Base-by-base conservation (phyloP, 768 basidiomycete genomes). In the Mrakia blollopis region DNA sequence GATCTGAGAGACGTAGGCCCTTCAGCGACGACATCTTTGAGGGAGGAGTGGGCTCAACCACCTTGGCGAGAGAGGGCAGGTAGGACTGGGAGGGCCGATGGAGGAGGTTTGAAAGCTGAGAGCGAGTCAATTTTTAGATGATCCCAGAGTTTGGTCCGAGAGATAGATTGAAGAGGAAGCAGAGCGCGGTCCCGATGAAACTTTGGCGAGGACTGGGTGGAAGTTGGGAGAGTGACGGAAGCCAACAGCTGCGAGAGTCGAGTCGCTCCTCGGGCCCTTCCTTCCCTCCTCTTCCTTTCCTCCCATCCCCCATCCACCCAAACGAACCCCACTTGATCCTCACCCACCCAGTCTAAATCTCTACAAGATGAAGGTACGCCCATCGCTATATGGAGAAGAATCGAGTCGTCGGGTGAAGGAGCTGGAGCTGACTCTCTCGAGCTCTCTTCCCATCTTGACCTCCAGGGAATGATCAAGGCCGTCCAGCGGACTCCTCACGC, bases 401-500 rank as follows among this genome's bases (percentile, higher is more conserved):
- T 57, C 57, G 57, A 9, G 25, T 2, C 7, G 9, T 3, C 7
- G 52, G 23, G 52, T 3, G 10, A 16, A 54, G 23, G 25, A 28
- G 10, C 11, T n/a, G 57, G 8, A 57, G 57, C 57, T 57, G 57
- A 57, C 57, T 7, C 28, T 57, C 25, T 57, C 23, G 25, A 6
- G n/a, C 8, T 57, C 57, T 5, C 25, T 28, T n/a, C 14, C 57
- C 28, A 25, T 25, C 57, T 28, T 57, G 25, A 28, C 57, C 57
- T 57, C n/a, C 70, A 47, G 57, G 62, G 70, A 41, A 67, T 57
- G 32, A 57, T 78, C 77, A 62, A 44, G 39, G 39, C 67, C 74
- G 32, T 73, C 14, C 60, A 50, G 82, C 93, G 95, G 81, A 94
- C 95, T 74, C 97, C 97, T 81, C 93, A 94, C 85, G 85, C 92